phyloP scores from a whole-genome alignment of 306 rosid genomes.

The Biancaea sappan region DNA sequence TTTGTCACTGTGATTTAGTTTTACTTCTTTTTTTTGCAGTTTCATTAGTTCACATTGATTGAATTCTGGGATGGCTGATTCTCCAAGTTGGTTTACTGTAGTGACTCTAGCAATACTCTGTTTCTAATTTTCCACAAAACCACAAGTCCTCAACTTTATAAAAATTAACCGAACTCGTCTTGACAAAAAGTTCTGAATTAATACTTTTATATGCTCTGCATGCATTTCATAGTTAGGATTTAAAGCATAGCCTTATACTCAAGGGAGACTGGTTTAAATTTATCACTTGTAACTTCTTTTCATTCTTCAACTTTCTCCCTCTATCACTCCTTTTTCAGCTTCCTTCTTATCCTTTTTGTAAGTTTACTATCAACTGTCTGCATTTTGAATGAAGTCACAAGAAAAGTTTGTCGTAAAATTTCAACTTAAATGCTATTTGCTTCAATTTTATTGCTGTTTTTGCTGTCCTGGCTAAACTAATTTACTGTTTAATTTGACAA shows the following conservation, averaged over 20 bases:
- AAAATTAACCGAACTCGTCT: neutral
- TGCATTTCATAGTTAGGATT: neutral
- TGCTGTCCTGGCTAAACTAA: slow-evolving; percentile 27
- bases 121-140: neutral
- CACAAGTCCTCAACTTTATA: neutral
- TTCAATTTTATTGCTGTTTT: slow-evolving; percentile 24
- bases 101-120: no score
- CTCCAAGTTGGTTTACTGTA: no score
- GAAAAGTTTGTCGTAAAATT: neutral
- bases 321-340: neutral
- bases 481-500: slow-evolving; percentile 36
- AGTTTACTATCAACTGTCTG: neutral
- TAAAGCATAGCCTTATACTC: neutral
- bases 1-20: neutral
- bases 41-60: neutral
- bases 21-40: neutral
- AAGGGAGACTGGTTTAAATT: neutral
- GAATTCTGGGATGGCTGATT: neutral
- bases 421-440: neutral
- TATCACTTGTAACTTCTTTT: neutral
- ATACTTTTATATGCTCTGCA: neutral
- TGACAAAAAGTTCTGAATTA: neutral
- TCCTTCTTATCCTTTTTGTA: neutral
- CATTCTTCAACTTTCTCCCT: neutral
- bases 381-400: neutral